Evolutionary conservation across 805 yeast genomes (phyloP), one percentile per base, ranked within the genome.

Genomic region (Spathaspora hagerdaliae): DNA sequence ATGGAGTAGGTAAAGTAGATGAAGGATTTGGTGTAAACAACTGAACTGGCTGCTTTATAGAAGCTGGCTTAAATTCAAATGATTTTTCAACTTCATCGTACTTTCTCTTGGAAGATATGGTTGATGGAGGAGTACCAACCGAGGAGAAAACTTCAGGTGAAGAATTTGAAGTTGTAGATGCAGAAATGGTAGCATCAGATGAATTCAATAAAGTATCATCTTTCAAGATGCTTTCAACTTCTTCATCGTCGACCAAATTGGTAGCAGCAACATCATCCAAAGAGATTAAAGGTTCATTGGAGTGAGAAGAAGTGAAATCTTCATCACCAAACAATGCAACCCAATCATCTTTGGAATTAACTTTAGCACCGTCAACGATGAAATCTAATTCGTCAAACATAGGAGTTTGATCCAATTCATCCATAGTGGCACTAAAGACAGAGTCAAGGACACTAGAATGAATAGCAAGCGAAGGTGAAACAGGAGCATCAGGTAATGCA

Each of bases 311-410:
- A n/a, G 31, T 9, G 10, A 38, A 26, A 13, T 29, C 31, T 13
- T 24, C 39, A 32, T 38, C 48, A 36, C 46, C 69, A 58, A 85
- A 83, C 47, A 85, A 69, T 11, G 89, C 78, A 38, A 76, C 79
- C 88, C 89, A 83, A 53, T 75, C 76, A 33, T 77, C 73, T 48
- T 67, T 70, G 43, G 61, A 54, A 60, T 65, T 64, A 44, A 60
- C 68, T 53, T 64, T 63, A 40, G 60, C 56, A 43, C 73, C 73
- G 46, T 70, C 74, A 44, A 69, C 58, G 43, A 69, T 64, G 44
- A 68, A 69, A 51, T 71, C 78, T 48, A 64, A 57, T 45, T 80
- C 80, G 56, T 80, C 85, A 54, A 83, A 83, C 78, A 82, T 77
- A 46, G 87, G 83, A 55, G 82, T 71, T 42, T 64, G 59, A 52